A percentile compares a stretch with the other conserved stretches of the same genome.
phyloP scores from a whole-genome alignment of 495 filamentous ascomycete species.

The Chaetomium fimeti region DNA sequence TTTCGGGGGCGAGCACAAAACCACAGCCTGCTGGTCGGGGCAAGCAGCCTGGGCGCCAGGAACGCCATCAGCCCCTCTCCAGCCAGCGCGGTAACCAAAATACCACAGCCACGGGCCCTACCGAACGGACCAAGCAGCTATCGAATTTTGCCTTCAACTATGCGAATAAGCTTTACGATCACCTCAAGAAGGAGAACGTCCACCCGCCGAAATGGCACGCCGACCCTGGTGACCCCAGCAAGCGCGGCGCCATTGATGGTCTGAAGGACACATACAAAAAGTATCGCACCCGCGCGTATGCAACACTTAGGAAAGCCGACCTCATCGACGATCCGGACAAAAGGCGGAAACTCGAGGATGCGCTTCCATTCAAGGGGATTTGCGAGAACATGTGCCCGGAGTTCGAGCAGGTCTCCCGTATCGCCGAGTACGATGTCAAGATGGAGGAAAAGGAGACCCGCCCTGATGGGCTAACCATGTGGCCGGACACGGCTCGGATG shows the following conservation, averaged over 20 bases:
- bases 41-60: constrained; percentile 21
- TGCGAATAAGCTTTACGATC: constrained; percentile 42
- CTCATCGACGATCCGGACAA: constrained; percentile 88
- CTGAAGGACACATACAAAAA: constrained; percentile 55
- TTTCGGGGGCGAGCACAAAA: neutral
- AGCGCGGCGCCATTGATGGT: constrained; percentile 43
- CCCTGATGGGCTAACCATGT: constrained; percentile 40
- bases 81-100: neutral
- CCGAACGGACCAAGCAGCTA: constrained; percentile 32
- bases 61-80: constrained; percentile 5
- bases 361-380: constrained; percentile 82
- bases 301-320: constrained; percentile 66
- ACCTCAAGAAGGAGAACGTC: constrained; percentile 45
- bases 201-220: constrained; percentile 47
- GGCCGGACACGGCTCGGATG: constrained; percentile 45
- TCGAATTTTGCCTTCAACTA: constrained; percentile 39
- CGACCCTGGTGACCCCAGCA: constrained; percentile 42
- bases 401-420: constrained; percentile 78
- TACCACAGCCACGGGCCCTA: constrained; percentile 22
- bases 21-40: constrained; percentile 10
- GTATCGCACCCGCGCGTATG: constrained; percentile 65
- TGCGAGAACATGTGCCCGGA: constrained; percentile 94
- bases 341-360: constrained; percentile 73
- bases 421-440: constrained; percentile 61
- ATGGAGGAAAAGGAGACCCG: constrained; percentile 47